Conservation (phyloP, 306 rosid genomes). For the Medicago ruthenica region DNA sequence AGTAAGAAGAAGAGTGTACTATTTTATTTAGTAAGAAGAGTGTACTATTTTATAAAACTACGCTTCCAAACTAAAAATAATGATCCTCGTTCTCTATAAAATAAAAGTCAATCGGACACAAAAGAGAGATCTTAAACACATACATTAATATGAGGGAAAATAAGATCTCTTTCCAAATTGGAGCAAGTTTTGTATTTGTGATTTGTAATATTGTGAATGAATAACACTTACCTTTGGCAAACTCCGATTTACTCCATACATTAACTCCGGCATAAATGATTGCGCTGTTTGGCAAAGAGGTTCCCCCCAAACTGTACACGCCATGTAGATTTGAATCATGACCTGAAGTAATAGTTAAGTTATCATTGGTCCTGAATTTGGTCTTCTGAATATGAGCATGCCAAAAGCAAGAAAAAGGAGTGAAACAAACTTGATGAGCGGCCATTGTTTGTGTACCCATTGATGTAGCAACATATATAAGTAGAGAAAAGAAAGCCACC, state of each 20-base stretch:
- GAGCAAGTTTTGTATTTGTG: background rate
- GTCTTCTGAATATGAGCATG: conserved; percentile 15
- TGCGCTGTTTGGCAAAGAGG: conserved; percentile 51
- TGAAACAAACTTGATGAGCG: conserved; percentile 51
- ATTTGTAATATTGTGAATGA: conserved; percentile 3
- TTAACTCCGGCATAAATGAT: conserved; percentile 51
- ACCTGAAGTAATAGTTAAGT: conserved; percentile 43
- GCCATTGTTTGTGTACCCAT: conserved; percentile 50
- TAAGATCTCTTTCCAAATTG: too few relatives aligned
- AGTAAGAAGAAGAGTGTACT: too few relatives aligned
- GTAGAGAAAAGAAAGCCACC: conserved; percentile 40
- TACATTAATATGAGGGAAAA: too few relatives aligned
- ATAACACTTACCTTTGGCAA: conserved; percentile 44
- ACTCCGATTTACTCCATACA: conserved; percentile 40
- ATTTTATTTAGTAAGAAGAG: background rate
- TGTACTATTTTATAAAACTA: background rate
- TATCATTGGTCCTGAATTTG: background rate
- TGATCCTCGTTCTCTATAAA: background rate
- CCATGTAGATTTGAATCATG: conserved; percentile 52
- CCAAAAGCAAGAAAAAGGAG: background rate
- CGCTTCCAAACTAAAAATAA: conserved; percentile 17
- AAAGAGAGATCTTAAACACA: too few relatives aligned
- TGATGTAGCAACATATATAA: conserved; percentile 53
- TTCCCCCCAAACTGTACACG: conserved; percentile 54
- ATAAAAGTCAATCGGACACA: background rate